phyloP scores from a whole-genome alignment of 345 rosid genomes.

The Lepidium aucheri region DNA sequence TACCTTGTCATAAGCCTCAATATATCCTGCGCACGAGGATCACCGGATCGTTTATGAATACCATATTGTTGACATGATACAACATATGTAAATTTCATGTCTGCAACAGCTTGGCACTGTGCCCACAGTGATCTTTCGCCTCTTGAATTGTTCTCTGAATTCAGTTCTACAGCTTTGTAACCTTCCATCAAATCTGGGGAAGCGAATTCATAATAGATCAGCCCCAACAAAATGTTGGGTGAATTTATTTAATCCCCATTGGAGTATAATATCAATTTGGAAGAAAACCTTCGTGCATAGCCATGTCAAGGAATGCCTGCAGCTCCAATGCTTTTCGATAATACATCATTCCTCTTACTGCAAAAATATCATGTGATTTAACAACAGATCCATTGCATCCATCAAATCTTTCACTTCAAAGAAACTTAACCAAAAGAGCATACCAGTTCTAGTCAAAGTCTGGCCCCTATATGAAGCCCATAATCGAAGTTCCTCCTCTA shows the following conservation, averaged over 20 bases:
- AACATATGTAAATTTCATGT: constrained; percentile 92
- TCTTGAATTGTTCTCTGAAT: constrained; percentile 54
- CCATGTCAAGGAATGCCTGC: constrained; percentile 99
- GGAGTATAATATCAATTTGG: not conserved
- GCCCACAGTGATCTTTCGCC: constrained; percentile 79
- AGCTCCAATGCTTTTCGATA: constrained; percentile 96
- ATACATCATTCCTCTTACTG: constrained; percentile 99
- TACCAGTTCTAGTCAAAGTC: constrained; percentile 98
- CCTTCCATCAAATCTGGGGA: constrained; percentile 91
- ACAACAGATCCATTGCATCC: not conserved
- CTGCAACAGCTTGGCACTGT: constrained; percentile 96
- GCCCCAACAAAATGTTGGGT: constrained; percentile 5
- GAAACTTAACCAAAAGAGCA: not conserved
- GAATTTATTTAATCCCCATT: not conserved
- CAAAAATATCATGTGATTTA: constrained; percentile 1
- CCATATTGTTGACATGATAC: constrained; percentile 99
- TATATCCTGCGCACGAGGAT: constrained; percentile 80
- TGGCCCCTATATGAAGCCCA: constrained; percentile 99
- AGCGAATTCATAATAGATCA: constrained; percentile 17
- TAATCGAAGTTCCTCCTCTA: constrained; percentile 71
- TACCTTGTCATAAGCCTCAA: constrained; percentile 86
- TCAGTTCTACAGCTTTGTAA: constrained; percentile 80
- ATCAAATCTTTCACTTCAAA: constrained; percentile 1
- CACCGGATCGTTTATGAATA: constrained; percentile 78
- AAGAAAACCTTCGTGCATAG: constrained; percentile 75